These are phyloP conservation scores for Fusarium paranaense DNA, from an alignment of 2,329 filamentous ascomycete genomes.

Conservation along the genomic window DNA sequence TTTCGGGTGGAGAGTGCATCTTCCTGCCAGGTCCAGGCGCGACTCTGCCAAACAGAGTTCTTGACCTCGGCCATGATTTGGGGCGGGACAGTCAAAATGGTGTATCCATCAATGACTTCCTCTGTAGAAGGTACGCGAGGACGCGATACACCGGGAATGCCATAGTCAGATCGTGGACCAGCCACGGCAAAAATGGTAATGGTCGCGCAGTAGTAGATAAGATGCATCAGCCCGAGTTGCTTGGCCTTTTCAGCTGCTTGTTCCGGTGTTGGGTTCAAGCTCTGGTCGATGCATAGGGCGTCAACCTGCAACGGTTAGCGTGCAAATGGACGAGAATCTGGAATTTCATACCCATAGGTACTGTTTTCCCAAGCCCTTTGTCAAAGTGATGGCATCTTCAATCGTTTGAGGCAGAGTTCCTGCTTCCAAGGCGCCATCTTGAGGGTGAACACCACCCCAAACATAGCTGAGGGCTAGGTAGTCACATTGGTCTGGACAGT, in stretches of 20 bases:
- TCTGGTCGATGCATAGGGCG: not conserved
- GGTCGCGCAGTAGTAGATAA: not conserved
- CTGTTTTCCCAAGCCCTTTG: not conserved
- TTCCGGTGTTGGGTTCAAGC: not conserved
- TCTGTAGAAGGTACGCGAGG: not conserved
- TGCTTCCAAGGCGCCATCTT: not conserved
- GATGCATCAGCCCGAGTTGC: not conserved
- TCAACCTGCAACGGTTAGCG: not conserved
- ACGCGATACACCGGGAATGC: not conserved
- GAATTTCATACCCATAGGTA: not conserved
- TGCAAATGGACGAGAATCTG: not conserved
- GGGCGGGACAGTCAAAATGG: not conserved
- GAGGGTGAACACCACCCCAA: not conserved
- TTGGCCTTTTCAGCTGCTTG: not conserved
- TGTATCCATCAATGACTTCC: not conserved
- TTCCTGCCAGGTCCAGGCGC: not conserved
- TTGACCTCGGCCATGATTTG: not conserved
- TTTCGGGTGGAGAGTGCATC: not conserved
- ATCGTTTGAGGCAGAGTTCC: not conserved
- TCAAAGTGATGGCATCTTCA: not conserved
- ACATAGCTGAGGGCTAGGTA: not conserved
- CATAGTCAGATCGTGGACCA: not conserved
- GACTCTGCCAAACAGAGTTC: not conserved
- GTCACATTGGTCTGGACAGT: not conserved
- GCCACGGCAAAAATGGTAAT: not conserved